Percentiles rank a stretch among this genome's conserved stretches.
These are phyloP conservation scores for Batkoa obscura DNA, from an alignment of 371 early-diverging fungal species.

Conservation along the genomic window DNA sequence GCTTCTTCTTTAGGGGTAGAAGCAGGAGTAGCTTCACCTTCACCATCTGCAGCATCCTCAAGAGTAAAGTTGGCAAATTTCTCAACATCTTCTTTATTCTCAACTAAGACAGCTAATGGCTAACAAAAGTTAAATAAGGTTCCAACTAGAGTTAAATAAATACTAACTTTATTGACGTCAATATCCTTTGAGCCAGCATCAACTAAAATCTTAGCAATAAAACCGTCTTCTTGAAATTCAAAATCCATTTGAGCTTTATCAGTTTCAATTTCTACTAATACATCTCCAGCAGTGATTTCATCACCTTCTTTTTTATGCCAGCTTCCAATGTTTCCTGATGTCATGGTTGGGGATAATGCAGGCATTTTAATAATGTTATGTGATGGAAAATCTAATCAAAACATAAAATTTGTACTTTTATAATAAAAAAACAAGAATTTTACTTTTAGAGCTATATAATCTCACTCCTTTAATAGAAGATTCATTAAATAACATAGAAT, in stretches of 20 bases:
- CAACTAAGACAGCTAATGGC: constrained; percentile 85
- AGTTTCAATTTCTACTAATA: constrained; percentile 94
- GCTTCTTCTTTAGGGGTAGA: constrained; percentile 13
- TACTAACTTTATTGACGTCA: constrained; percentile 21
- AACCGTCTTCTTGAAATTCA: constrained; percentile 97
- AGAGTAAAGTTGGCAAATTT: constrained; percentile 63
- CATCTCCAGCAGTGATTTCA: constrained; percentile 81
- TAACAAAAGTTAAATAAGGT: constrained; percentile 12
- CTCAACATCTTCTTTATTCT: constrained; percentile 68
- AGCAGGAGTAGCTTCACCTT: constrained; percentile 4
- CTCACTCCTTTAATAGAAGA: no score
- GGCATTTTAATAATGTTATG: constrained; percentile 92
- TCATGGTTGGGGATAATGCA: constrained; percentile 97
- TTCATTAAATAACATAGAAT: no score
- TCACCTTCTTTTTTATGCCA: constrained; percentile 90
- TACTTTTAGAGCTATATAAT: no score
- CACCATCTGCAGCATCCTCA: constrained; percentile 22
- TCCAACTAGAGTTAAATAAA: neutral
- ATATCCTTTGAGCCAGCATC: constrained; percentile 20
- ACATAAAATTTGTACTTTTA: neutral
- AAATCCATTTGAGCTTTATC: constrained; percentile 99
- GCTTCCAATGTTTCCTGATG: constrained; percentile 83
- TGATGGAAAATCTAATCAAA: constrained; percentile 43
- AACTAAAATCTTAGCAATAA: constrained; percentile 79
- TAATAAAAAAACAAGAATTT: no score